Evolutionary conservation across 176 grass and related monocot species (phyloP), one percentile per base, ranked within the genome.

Genomic region (Rhipidocladum racemiflorum): DNA sequence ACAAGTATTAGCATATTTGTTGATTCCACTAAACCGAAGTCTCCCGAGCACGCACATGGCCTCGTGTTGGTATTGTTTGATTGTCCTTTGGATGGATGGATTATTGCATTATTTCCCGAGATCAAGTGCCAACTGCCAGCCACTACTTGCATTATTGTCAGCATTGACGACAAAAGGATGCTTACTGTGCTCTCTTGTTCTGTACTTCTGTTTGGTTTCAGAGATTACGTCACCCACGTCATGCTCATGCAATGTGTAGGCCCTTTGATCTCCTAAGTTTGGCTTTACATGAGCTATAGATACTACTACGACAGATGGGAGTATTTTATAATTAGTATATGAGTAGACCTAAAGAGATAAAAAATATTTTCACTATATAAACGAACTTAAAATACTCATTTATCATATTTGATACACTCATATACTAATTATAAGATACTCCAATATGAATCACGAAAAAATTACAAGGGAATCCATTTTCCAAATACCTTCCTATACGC

Each of bases 11-110:
- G n/a, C n/a, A n/a, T n/a, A n/a, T n/a, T n/a, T 65, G 32, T 18
- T 9, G 50, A 21, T 54, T 9, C 18, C 50, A 3, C 18, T 53
- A 53, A 75, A 18, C 25, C 48, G 4, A 34, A 68, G 63, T 3
- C 51, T 49, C 6, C 0, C 5, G 18, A 4, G 25, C 3, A 35
- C 6, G 34, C 84, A 80, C 76, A 80, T 86, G 84, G 73, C 45
- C 84, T 79, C 76, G 67, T 80, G 66, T 7, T 55, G 18, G 38
- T 77, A n/a, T 9, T 78, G 83, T 27, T 79, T 8, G 75, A 17
- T 72, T 63, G 30, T 53, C 56, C 55, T 62, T 39, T 1, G 2
- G 28, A 49, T 18, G 74, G 25, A 68, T 35, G 28, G 42, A 28
- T 49, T 10, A 17, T 28, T 63, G 23, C 10, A 53, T 51, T 44